Conservation (phyloP, 1,284 basidiomycete genomes). For the Calocybe gambosa region DNA sequence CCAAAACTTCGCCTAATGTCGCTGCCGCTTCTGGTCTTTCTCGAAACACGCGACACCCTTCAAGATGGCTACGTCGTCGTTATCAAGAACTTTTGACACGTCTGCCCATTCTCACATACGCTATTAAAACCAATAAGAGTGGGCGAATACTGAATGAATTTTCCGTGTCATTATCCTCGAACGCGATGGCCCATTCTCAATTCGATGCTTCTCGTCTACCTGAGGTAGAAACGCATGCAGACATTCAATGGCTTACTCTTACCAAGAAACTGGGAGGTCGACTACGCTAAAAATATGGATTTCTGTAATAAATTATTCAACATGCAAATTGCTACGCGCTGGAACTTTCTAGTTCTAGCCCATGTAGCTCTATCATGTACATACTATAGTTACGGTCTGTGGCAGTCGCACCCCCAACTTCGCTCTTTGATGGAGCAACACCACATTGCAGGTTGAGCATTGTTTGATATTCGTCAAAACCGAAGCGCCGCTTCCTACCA, state of each 20-base stretch:
- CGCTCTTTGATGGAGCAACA: slow-evolving; percentile 53
- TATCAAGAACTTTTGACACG: slow-evolving; percentile 55
- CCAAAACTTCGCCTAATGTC: slow-evolving; percentile 19
- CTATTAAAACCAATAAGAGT: slow-evolving; percentile 9
- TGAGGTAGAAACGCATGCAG: slow-evolving; percentile 21
- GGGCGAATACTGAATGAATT: slow-evolving; percentile 15
- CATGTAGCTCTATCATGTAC: slow-evolving; percentile 80
- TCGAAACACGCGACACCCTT: slow-evolving; percentile 27
- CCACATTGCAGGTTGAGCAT: slow-evolving; percentile 88
- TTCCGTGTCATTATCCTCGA: slow-evolving; percentile 22
- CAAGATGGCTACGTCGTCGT: slow-evolving; percentile 60
- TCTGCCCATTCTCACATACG: slow-evolving; percentile 49
- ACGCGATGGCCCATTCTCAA: slow-evolving; percentile 16
- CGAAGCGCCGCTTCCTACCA: slow-evolving; percentile 59
- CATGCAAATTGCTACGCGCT: slow-evolving; percentile 20
- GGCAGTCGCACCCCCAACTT: slow-evolving; percentile 45
- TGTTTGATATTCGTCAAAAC: slow-evolving; percentile 86
- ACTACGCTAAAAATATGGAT: not conserved
- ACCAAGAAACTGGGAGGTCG: slow-evolving; percentile 1
- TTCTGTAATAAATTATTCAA: slow-evolving; percentile 10
- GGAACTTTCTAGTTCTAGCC: slow-evolving; percentile 61
- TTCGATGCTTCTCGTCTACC: slow-evolving; percentile 15
- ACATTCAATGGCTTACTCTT: slow-evolving; percentile 24
- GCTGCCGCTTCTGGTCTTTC: slow-evolving; percentile 8
- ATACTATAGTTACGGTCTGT: slow-evolving; percentile 66